Base-by-base conservation (phyloP, 768 basidiomycete genomes). In the Pleurotus ostreatus region DNA sequence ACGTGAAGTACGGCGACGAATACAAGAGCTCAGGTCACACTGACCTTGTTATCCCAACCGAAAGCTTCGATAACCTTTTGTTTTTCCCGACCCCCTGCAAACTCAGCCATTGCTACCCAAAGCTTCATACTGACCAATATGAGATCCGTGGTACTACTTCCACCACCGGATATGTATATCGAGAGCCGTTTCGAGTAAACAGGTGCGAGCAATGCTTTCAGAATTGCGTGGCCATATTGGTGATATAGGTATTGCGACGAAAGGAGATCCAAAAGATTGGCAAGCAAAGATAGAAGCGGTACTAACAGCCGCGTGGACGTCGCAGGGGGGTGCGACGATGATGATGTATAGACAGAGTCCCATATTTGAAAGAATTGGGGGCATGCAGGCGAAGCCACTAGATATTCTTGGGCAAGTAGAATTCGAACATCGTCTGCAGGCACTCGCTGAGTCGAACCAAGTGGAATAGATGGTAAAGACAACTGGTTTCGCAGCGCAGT, bases 1-100 rank as follows among this genome's bases (percentile, higher is more conserved):
- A 51, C 23, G 55, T 55, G 20, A 54, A 30, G 12, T 46, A 37
- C 56, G 30, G 22, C 49, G 9, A 16, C 22, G 45, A 18, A 23
- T 25, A 40, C 44, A 48, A 0, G 15, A 16, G 25, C 2, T 41
- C 7, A 57, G 11, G 34, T 43, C 9, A 5, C 1, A 63, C 70
- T 1, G 52, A 85, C 91, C 77, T 91, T 92, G 26, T 78, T 75
- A 56, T 89, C 89, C 91, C 91, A 93, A 5, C 82, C 80, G 68
- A 93, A 90, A 0, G 75, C 75, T 54, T 92, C 90, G 23, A 86
- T 68, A 1, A 89, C 74, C 0, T 73, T 63, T 59, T 81, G 86
- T 49, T 80, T 77, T 59, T 92, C 88, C 20, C 77, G 70, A 15
- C 89, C 88, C 20, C 86, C 79, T 1, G 78, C 85, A 64, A 87